These are phyloP conservation scores for Cyclotella baltica DNA, from an alignment of 108 stramenopile genomes.

Conservation along the genomic window DNA sequence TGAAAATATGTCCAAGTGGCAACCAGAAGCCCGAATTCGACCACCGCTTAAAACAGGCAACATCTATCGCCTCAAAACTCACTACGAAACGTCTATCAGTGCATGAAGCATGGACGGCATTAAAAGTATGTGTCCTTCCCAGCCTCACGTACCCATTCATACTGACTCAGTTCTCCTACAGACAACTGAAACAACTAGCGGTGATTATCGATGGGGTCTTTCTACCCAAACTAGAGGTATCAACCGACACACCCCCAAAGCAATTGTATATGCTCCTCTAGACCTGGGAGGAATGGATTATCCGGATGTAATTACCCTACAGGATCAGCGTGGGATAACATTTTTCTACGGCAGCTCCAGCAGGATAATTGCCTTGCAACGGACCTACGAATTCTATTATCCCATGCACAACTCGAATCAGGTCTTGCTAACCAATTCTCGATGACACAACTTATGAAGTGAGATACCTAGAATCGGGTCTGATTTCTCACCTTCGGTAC, in stretches of 20 bases:
- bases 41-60: too few relatives aligned
- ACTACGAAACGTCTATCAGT: too few relatives aligned
- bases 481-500: background rate
- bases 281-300: slow-evolving; percentile 6
- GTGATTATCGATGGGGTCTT: background rate
- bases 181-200: background rate
- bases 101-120: slow-evolving; percentile 1
- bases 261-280: background rate
- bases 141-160: background rate
- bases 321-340: background rate
- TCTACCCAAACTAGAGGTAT: slow-evolving; percentile 1
- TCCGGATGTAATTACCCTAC: background rate
- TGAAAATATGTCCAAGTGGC: too few relatives aligned
- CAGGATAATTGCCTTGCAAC: background rate
- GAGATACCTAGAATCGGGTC: background rate
- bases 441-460: background rate
- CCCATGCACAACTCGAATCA: background rate
- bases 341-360: background rate
- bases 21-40: too few relatives aligned
- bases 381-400: background rate
- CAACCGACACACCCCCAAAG: background rate
- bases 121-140: background rate
- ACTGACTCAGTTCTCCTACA: background rate
- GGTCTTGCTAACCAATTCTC: slow-evolving; percentile 10
- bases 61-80: too few relatives aligned